Base-by-base conservation (phyloP, 495 filamentous ascomycete species). In the Penicillium alfredii region DNA sequence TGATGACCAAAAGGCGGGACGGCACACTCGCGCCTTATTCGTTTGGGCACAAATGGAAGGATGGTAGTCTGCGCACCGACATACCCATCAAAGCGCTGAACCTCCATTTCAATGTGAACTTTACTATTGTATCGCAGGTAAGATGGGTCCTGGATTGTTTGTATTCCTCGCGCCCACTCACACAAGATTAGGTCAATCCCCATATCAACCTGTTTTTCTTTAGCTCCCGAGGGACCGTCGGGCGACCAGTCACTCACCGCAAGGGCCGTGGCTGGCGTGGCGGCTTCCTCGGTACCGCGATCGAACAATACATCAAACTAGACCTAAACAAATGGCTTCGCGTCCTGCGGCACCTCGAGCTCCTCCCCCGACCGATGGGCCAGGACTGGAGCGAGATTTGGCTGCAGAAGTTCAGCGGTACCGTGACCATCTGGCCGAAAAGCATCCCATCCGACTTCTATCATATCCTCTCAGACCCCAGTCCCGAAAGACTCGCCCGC, bases 131-230 rank as follows among this genome's bases (percentile, higher is more conserved):
- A 55, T 84, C 78, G 35, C 92, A 98, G 62, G 64, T 68, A 40
- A 54, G 50, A 31, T 25, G 36, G 10, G 8, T 41, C n/a, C 13
- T 19, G 24, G 1, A 8, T 27, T 10, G 26, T 27, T 13, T 40
- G 34, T 32, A 7, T 18, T 34, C 0, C 17, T 25, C 10, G 13
- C 18, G 36, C 17, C 8, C 18, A 38, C 45, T 54, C 25, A 58
- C 31, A 21, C 8, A 12, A 3, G 5, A 32, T 23, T 16, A 68
- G 64, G 90, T 96, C 19, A 98, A 98, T 55, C 92, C 93, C 1
- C 92, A 97, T 56, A 84, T 98, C 61, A 96, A 94, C 49, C 76
- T 96, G 11, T 97, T 98, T 72, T 96, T 98, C 71, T 98, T 97
- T 69, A 90, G 84, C 19, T 89, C 88, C 3, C 77, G 93, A 22